Conservation (phyloP, 345 rosid species). For the Eucalyptus sideroxylon region DNA sequence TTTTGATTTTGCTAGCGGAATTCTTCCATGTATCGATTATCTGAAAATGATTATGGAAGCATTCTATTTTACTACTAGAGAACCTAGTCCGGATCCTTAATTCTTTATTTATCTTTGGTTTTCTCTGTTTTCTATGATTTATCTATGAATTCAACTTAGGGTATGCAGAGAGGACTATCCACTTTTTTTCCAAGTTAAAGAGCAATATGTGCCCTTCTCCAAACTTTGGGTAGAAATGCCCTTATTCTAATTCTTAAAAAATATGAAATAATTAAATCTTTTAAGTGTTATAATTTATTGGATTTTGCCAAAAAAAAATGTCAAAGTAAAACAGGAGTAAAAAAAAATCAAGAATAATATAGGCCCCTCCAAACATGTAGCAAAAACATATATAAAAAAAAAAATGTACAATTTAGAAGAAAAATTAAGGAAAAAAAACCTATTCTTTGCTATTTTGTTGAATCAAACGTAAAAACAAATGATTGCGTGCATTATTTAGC, state of each 20-base stretch:
- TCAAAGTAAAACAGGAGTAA: background rate
- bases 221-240: background rate
- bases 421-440: background rate
- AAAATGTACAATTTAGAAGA: background rate
- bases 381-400: background rate
- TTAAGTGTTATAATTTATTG: background rate
- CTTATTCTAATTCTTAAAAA: background rate
- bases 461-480: background rate
- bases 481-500: background rate
- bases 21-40: background rate
- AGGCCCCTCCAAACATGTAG: background rate
- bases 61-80: background rate
- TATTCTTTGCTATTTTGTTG: background rate
- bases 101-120: background rate
- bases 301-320: background rate
- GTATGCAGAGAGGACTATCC: background rate
- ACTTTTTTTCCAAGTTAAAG: background rate
- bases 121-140: background rate
- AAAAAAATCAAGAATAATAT: background rate
- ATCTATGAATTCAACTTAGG: background rate
- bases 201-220: background rate
- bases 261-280: background rate
- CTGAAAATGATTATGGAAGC: background rate
- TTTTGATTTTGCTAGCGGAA: background rate
- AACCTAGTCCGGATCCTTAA: background rate